Evolutionary conservation across 148 eudicot species (phyloP).

Genomic region (Gaultheria prostrata): DNA sequence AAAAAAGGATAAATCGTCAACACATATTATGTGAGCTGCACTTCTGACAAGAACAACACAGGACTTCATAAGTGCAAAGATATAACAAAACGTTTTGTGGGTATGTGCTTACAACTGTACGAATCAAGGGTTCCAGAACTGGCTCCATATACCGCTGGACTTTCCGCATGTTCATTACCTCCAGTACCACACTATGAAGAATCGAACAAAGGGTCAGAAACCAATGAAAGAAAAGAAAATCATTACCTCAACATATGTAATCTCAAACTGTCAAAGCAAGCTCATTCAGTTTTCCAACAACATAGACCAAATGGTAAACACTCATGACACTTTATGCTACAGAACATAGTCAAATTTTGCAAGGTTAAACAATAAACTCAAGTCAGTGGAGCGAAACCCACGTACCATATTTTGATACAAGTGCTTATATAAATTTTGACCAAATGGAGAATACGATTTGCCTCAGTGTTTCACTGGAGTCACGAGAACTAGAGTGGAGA

Average conservation of each 20-base stretch:
- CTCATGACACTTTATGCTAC: background rate
- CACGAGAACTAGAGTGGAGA: background rate
- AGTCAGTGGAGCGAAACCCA: background rate
- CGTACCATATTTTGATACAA: too few relatives aligned
- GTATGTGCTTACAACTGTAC: slow-evolving; percentile 59
- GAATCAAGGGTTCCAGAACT: slow-evolving; percentile 50
- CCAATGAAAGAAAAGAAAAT: background rate
- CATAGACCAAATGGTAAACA: background rate
- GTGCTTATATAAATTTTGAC: background rate
- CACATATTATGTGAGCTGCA: background rate
- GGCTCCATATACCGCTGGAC: slow-evolving; percentile 52
- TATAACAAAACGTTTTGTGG: background rate
- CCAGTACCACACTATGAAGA: slow-evolving; percentile 48
- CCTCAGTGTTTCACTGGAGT: background rate
- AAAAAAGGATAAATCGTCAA: background rate
- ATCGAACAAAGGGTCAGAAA: slow-evolving; percentile 5
- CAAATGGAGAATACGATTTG: background rate
- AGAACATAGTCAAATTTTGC: background rate
- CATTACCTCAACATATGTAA: background rate
- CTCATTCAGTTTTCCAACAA: slow-evolving; percentile 5
- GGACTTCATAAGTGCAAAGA: background rate
- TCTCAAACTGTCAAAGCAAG: background rate
- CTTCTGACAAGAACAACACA: background rate
- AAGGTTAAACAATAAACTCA: background rate
- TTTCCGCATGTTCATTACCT: slow-evolving; percentile 45